phyloP scores from a whole-genome alignment of 1,139 yeast species.

The Diutina pseudorugosa region DNA sequence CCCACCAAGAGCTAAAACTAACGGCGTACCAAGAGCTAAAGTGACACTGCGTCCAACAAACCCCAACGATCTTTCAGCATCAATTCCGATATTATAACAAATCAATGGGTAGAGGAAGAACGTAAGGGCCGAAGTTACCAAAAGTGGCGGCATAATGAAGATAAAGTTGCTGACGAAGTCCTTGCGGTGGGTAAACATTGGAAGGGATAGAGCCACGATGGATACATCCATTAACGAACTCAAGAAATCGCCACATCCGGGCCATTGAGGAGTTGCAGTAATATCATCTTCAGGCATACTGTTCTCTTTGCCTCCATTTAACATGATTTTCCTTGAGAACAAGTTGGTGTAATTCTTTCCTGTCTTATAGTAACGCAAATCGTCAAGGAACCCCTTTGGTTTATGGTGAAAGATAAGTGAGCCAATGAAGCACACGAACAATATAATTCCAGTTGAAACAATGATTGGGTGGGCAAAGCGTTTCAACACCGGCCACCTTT shows the following conservation, averaged over 20 bases:
- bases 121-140: conserved; percentile 43
- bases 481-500: conserved; percentile 33
- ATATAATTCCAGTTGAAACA: conserved; percentile 48
- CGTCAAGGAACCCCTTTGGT: conserved; percentile 34
- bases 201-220: conserved; percentile 62
- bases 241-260: conserved; percentile 75
- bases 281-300: conserved; percentile 1
- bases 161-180: conserved; percentile 51
- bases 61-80: conserved; percentile 50
- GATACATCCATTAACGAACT: conserved; percentile 63
- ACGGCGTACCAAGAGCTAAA: conserved; percentile 67
- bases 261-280: conserved; percentile 38
- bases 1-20: conserved; percentile 53
- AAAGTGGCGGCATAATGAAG: conserved; percentile 46
- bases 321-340: conserved; percentile 28
- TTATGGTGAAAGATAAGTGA: conserved; percentile 36
- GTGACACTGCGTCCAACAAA: conserved; percentile 78
- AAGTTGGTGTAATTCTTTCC: conserved; percentile 54
- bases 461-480: conserved; percentile 60
- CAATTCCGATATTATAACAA: conserved; percentile 53
- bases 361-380: conserved; percentile 48
- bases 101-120: conserved; percentile 61
- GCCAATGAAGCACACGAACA: conserved; percentile 50
- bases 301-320: conserved; percentile 19
- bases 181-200: conserved; percentile 63